Conservation (phyloP, 75 land plant genomes). For the Isoetes taiwanensis region DNA sequence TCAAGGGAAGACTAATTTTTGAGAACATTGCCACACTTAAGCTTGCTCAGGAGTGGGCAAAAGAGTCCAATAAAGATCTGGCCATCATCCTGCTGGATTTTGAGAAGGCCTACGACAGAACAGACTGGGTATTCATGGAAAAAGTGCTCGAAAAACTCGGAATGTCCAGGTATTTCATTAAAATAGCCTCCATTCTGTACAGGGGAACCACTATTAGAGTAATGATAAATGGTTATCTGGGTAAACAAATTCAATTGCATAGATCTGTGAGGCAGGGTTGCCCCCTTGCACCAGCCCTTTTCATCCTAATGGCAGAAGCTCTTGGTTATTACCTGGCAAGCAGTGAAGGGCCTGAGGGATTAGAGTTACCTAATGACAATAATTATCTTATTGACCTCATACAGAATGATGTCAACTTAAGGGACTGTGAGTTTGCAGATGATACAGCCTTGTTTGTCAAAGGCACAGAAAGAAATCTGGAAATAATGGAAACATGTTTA, state of each 20-base stretch:
- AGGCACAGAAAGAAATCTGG: not conserved
- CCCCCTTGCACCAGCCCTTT: not conserved
- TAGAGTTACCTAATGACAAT: not conserved
- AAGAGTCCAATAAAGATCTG: not conserved
- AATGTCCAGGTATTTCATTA: not conserved
- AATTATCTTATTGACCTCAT: not conserved
- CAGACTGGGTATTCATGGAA: not conserved
- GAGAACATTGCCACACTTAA: not conserved
- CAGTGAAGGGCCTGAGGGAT: not conserved
- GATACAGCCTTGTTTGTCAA: not conserved
- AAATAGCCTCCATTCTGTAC: no score
- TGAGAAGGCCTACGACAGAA: constrained; percentile 7
- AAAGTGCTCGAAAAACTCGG: not conserved
- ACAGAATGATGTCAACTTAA: not conserved
- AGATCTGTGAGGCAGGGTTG: not conserved
- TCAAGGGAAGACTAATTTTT: not conserved
- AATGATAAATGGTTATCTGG: not conserved
- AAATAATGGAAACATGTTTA: not conserved
- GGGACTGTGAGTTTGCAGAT: not conserved
- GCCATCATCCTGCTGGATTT: not conserved
- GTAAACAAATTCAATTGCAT: not conserved
- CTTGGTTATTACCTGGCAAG: not conserved
- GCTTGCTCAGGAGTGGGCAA: not conserved
- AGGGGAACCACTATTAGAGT: not conserved
- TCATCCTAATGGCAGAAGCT: not conserved